Base-by-base conservation (phyloP, 495 filamentous ascomycete species). In the Platismatia glauca region DNA sequence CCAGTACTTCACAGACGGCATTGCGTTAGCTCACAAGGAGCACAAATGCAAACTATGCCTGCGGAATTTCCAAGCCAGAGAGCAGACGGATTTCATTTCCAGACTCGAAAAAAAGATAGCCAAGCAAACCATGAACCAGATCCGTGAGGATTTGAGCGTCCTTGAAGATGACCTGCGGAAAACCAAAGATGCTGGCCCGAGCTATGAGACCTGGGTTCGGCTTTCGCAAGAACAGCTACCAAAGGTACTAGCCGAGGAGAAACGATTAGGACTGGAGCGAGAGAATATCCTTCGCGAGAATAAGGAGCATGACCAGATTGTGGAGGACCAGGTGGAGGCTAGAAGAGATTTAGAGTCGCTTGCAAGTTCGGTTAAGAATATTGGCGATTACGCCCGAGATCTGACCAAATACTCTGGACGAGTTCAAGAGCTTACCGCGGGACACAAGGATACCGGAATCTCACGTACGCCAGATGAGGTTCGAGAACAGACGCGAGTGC, bases 381-480 rank as follows among this genome's bases (percentile, higher is more conserved):
- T 97, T 64, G 76, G 81, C 29, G 86, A 88, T 71, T 85, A 86
- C 46, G 76, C 81, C 66, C 80, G 78, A 57, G 90, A 96, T 39
- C 86, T 94, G 58, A 75, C 78, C 41, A 82, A 83, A 35, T 83
- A 87, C 55, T 79, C 88, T 66, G 75, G 75, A 59, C 86, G 95
- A 68, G 85, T 95, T 57, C 76, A 85, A 64, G 82, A 88, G 57
- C 77, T 91, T 35, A 77, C 82, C 15, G 81, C 82, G 11, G 89
- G 91, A 62, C 84, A 96, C 66, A 82, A 86, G 57, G 82, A 86
- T 20, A 73, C 78, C 64, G 83, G 84, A 4, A 68, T 79, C 20
- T 76, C 81, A 7, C 84, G 87, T 64, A 87, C 87, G 9, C 75
- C 90, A 22, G 87, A 96, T 57, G 89, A 95, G 64, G 89, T 97